Evolutionary conservation across 2,329 filamentous ascomycete genomes (phyloP).

Genomic region (Alternaria triticimaculans): DNA sequence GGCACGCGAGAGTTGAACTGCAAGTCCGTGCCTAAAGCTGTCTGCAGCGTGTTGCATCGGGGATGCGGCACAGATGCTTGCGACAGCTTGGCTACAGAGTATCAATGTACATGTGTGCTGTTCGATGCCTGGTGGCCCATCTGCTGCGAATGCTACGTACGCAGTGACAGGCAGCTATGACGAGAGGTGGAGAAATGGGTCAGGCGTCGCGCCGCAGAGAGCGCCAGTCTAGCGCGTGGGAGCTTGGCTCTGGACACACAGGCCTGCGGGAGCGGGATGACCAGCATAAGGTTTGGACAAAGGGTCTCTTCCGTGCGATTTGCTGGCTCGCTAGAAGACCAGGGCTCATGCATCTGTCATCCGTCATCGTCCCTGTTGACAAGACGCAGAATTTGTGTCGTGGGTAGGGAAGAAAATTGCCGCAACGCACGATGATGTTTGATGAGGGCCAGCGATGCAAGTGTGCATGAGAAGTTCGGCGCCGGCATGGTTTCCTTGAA

Average conservation of each 20-base stretch:
- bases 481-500: slow-evolving; percentile 27
- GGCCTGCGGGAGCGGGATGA: slow-evolving; percentile 48
- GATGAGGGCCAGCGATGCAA: slow-evolving; percentile 26
- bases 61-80: slow-evolving; percentile 33
- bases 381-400: slow-evolving; percentile 5
- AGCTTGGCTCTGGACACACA: slow-evolving; percentile 33
- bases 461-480: slow-evolving; percentile 34
- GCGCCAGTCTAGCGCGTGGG: slow-evolving; percentile 35
- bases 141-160: slow-evolving; percentile 14
- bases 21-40: slow-evolving; percentile 24
- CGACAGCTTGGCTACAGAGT: slow-evolving; percentile 22
- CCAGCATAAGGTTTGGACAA: slow-evolving; percentile 48
- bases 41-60: slow-evolving; percentile 31
- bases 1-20: slow-evolving; percentile 27
- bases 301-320: slow-evolving; percentile 34
- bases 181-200: slow-evolving; percentile 30
- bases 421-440: slow-evolving; percentile 32
- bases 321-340: slow-evolving; percentile 27
- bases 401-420: slow-evolving; percentile 17
- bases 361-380: background rate
- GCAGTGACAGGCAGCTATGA: slow-evolving; percentile 27
- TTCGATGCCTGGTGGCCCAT: slow-evolving; percentile 8
- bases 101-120: slow-evolving; percentile 16
- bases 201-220: slow-evolving; percentile 32
- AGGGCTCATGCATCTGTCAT: slow-evolving; percentile 17